Evolutionary conservation across 23 red algal genomes (phyloP).

Genomic region (Gracilaria vermiculophylla): DNA sequence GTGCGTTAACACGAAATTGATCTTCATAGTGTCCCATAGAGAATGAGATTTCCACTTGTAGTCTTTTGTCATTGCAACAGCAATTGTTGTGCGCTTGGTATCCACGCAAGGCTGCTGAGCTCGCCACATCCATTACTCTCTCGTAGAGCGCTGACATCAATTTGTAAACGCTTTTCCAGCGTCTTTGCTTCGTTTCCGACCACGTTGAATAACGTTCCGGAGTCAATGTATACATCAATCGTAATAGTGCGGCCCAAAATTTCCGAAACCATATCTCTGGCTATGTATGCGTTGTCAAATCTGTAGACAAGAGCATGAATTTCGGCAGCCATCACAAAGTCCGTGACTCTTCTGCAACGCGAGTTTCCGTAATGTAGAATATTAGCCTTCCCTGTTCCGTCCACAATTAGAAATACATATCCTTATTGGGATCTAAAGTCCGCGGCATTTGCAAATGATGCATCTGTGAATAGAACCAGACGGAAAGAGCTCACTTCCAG

Average conservation of each 20-base stretch:
- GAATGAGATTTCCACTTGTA: background rate
- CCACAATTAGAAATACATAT: background rate
- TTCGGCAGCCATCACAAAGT: slow-evolving; percentile 49
- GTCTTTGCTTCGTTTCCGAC: slow-evolving; percentile 10
- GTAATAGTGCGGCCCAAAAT: too few relatives aligned
- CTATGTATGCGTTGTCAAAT: slow-evolving; percentile 48
- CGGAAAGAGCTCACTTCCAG: background rate
- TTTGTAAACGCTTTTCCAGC: slow-evolving; percentile 33
- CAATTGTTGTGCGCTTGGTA: background rate
- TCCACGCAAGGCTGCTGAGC: background rate
- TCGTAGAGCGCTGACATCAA: slow-evolving; percentile 13
- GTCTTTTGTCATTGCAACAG: background rate
- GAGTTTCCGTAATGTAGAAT: slow-evolving; percentile 30
- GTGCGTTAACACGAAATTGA: background rate
- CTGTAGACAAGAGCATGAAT: slow-evolving; percentile 4
- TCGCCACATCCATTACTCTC: slow-evolving; percentile 31
- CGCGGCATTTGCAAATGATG: slow-evolving; percentile 23
- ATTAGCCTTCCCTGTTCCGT: background rate
- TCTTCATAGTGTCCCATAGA: background rate
- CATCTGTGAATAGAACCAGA: background rate
- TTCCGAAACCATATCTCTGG: background rate
- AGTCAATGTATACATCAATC: slow-evolving; percentile 42
- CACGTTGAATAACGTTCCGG: slow-evolving; percentile 32
- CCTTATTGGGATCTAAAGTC: background rate
- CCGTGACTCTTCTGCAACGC: background rate